Evolutionary conservation across 2,329 filamentous ascomycete species (phyloP).

Genomic region (Hypoxylon sp.): DNA sequence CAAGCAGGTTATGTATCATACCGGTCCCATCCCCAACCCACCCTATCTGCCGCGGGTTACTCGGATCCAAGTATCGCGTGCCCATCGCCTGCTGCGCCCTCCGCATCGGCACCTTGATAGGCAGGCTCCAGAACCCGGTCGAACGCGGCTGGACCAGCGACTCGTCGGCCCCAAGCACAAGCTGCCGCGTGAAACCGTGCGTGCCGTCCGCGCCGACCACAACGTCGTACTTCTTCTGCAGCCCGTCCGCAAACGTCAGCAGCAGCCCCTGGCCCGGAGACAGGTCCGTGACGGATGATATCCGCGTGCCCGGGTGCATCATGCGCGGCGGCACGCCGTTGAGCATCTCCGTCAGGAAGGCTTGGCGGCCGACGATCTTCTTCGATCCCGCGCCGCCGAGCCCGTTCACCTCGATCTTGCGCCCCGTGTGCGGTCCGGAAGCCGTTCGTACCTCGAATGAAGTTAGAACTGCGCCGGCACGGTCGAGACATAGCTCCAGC

Average conservation of each 20-base stretch:
- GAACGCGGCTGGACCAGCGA: conserved; percentile 37
- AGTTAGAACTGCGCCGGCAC: conserved; percentile 45
- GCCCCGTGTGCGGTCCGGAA: conserved; percentile 42
- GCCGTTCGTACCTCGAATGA: conserved; percentile 39
- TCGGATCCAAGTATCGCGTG: conserved; percentile 43
- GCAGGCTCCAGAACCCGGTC: conserved; percentile 47
- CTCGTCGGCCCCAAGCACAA: conserved; percentile 44
- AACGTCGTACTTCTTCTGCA: conserved; percentile 48
- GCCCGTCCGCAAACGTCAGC: conserved; percentile 46
- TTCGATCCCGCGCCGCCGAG: conserved; percentile 18
- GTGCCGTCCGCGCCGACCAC: conserved; percentile 48
- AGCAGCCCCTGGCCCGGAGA: conserved; percentile 34
- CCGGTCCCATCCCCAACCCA: conserved; percentile 48
- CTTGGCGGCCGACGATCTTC: conserved; percentile 46
- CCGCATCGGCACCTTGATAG: conserved; percentile 45
- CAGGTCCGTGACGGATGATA: conserved; percentile 43
- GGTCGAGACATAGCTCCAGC: conserved; percentile 43
- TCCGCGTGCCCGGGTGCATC: conserved; percentile 45
- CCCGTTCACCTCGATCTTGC: conserved; percentile 32
- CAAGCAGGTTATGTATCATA: conserved; percentile 45
- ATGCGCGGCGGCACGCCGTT: conserved; percentile 43
- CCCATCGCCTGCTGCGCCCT: conserved; percentile 47
- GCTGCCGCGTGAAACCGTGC: conserved; percentile 42
- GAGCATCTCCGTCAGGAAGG: conserved; percentile 45
- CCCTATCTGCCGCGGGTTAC: conserved; percentile 41